Conservation (phyloP, 2,329 filamentous ascomycete species). For the Pestalotiopsis sp. region DNA sequence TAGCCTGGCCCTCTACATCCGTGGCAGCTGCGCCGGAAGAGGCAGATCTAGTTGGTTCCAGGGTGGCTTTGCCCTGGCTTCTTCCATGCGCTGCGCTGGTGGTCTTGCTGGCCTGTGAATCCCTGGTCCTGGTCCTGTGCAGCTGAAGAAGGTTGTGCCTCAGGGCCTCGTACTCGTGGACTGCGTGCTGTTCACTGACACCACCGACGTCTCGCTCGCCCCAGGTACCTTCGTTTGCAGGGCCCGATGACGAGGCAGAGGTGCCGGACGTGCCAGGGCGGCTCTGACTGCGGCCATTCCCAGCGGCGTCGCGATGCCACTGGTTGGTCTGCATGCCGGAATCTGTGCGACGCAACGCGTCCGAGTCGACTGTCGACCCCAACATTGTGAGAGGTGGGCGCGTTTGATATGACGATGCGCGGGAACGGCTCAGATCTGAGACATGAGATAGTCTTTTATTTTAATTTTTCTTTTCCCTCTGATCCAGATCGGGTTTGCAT, state of each 20-base stretch:
- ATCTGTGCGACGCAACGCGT: conserved; percentile 34
- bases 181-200: conserved; percentile 35
- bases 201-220: conserved; percentile 39
- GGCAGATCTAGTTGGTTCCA: conserved; percentile 15
- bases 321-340: conserved; percentile 29
- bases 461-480: neutral
- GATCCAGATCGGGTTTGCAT: neutral
- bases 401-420: neutral
- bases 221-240: conserved; percentile 33
- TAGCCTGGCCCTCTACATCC: conserved; percentile 34
- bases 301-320: conserved; percentile 24
- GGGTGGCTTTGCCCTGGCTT: neutral
- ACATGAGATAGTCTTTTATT: neutral
- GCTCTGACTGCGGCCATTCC: too few relatives aligned
- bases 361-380: conserved; percentile 32
- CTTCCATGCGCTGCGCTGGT: conserved; percentile 9
- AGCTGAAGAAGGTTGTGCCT: conserved; percentile 36
- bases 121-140: conserved; percentile 36
- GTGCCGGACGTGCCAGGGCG: conserved; percentile 1
- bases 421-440: neutral
- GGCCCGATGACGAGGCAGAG: conserved; percentile 8
- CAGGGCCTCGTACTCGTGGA: conserved; percentile 38
- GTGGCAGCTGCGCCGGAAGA: conserved; percentile 19
- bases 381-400: conserved; percentile 29
- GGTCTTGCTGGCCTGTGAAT: conserved; percentile 31